Evolutionary conservation across 106 monocot species (phyloP), one percentile per base, ranked within the genome.

Genomic region (Chionographis japonica): DNA sequence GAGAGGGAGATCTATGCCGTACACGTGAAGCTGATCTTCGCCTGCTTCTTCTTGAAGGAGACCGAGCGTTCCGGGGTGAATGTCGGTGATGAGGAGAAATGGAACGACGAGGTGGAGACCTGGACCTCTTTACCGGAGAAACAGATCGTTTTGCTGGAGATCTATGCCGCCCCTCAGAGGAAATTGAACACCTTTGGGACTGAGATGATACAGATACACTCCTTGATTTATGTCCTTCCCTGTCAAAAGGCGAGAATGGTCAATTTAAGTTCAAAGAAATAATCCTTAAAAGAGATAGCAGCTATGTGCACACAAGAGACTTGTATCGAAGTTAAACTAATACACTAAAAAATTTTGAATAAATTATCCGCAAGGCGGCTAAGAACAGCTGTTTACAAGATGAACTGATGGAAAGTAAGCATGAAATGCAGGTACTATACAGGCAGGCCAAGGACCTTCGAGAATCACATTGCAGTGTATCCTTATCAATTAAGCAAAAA

Each of bases 141-240:
- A 8, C 14, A 8, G 63, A 68, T 8, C 54, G 77, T 61, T 63
- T 68, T 38, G 37, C 35, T 35, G 82, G 80, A 69, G 80, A 82
- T 6, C 17, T 56, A 61, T 68, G 36, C 35, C 54, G 75, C 66
- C 71, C 76, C 20, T 54, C 59, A 52, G 66, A 81, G 72, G 86
- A 84, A 60, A 63, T 11, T 6, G 79, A 81, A 74, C 12, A 70
- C 37, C 74, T 79, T 60, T 13, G 63, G 42, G 70, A 72, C 4
- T 74, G 63, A 19, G 90, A 72, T 36, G 87, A 82, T 40, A 61
- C 51, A 62, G 90, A 94, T 63, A 40, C 16, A 66, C 85, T 88
- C 72, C 85, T 71, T 63, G 83, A 85, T 41, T 72, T 84, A 61
- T 27, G 72, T 17, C 72, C 58, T 60, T 77, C 82, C 67, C 90